phyloP scores from a whole-genome alignment of 345 rosid species.

The Durio zibethinus region DNA sequence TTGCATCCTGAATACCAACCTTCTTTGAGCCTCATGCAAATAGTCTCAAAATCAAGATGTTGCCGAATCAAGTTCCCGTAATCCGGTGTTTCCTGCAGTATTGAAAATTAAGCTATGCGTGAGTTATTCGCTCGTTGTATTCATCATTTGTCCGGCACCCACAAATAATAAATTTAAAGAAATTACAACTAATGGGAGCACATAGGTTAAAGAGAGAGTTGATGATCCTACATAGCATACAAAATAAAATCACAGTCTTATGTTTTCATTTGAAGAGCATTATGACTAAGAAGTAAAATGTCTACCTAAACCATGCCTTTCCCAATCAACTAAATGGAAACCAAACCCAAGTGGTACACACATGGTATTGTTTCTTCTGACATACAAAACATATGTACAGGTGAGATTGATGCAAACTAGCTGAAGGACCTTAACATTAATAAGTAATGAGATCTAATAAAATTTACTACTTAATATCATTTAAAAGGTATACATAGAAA shows the following conservation, averaged over 20 bases:
- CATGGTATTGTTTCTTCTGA: background rate
- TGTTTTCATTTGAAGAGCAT: background rate
- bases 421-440: background rate
- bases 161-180: background rate
- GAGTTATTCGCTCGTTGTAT: background rate
- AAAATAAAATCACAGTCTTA: background rate
- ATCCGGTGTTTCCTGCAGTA: slow-evolving; percentile 45
- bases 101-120: background rate
- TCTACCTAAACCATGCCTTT: background rate
- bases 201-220: background rate
- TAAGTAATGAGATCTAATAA: background rate
- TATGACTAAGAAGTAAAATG: background rate
- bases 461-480: background rate
- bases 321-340: background rate
- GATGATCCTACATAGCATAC: background rate
- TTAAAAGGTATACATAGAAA: background rate
- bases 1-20: slow-evolving; percentile 43
- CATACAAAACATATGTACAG: background rate
- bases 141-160: background rate
- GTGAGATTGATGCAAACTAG: background rate
- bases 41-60: slow-evolving; percentile 49
- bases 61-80: slow-evolving; percentile 47
- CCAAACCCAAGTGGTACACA: background rate
- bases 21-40: slow-evolving; percentile 42
- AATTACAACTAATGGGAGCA: background rate